Conservation (phyloP, 768 basidiomycete species). For the Boletus insuetus region DNA sequence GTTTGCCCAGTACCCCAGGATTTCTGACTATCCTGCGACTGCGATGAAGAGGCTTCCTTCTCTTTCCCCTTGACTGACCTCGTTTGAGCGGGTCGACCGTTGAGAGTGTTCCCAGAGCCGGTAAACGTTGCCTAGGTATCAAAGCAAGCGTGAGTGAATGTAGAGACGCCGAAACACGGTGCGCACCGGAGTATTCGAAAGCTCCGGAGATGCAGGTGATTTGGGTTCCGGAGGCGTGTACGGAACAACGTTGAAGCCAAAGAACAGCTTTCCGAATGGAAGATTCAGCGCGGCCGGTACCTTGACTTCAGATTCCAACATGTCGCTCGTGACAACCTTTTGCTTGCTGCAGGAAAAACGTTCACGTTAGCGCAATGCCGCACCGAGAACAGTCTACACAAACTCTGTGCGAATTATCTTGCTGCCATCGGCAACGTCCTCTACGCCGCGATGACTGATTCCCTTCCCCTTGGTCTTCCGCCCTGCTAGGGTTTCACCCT, state of each 20-base stretch:
- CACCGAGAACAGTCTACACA: constrained; percentile 31
- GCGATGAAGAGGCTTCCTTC: constrained; percentile 37
- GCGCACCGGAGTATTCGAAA: constrained; percentile 32
- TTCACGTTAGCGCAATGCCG: constrained; percentile 6
- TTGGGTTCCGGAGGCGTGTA: constrained; percentile 51
- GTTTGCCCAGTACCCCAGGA: constrained; percentile 52
- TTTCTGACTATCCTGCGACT: constrained; percentile 28
- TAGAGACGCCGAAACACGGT: neutral
- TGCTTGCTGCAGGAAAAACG: constrained; percentile 55
- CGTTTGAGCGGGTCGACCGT: constrained; percentile 43
- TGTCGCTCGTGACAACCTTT: constrained; percentile 78
- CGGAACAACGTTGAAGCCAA: constrained; percentile 82
- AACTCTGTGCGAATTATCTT: constrained; percentile 92
- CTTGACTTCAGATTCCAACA: constrained; percentile 67
- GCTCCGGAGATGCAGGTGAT: constrained; percentile 27
- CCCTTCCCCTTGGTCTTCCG: constrained; percentile 96
- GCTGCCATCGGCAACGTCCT: constrained; percentile 74
- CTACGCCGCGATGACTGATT: constrained; percentile 76
- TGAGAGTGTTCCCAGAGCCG: constrained; percentile 68
- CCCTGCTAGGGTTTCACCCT: constrained; percentile 86
- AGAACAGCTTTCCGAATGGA: constrained; percentile 93
- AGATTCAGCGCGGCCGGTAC: constrained; percentile 89
- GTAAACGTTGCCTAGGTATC: constrained; percentile 46
- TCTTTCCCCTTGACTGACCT: constrained; percentile 54
- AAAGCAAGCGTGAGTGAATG: neutral